Evolutionary conservation across 148 eudicot genomes (phyloP), one percentile per base, ranked within the genome.

Genomic region (Silene conica): DNA sequence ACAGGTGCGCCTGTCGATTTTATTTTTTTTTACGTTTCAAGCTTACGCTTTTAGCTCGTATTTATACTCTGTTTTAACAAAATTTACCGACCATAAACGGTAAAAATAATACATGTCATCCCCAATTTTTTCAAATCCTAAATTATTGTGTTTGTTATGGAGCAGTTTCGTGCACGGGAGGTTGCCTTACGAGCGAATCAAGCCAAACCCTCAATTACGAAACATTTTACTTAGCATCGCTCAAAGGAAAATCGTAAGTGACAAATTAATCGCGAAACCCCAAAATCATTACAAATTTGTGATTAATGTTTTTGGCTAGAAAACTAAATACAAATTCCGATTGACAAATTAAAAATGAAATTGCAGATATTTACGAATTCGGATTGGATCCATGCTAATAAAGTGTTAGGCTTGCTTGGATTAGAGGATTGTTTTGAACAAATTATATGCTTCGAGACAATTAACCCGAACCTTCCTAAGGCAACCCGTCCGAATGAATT

Each of bases 91-190:
- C 43, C 43, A 50, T 50, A 50, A 50, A 50, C 55, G 55, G 3
- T 50, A 50, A 50, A 11, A 50, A 31, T 3, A 0, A 2, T 22
- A 31, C 52, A 8, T 5, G 28, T 26, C 1, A 26, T 26, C 28
- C 28, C 28, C 16, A 74, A 4, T 4, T 54, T 23, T 7, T 21
- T 31, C n/a, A 13, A 58, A 61, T 50, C 55, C 34, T 61, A 25
- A 61, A 31, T 50, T 21, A 28, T 3, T 21, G 6, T 23, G 45
- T 22, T 52, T 13, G 54, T 34, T 6, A 15, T 57, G 15, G 18
- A 31, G 54, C 86, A 90, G 97, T 75, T 83, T 85, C 83, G 95
- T 93, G 82, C 98, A 93, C 89, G 98, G 97, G 73, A 91, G 95
- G 80, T 82, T 93, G 80, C 98, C 98, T 0, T 93, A 93, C 55